Evolutionary conservation across 139 green algal genomes (phyloP).

Genomic region (Closterium sp.): DNA sequence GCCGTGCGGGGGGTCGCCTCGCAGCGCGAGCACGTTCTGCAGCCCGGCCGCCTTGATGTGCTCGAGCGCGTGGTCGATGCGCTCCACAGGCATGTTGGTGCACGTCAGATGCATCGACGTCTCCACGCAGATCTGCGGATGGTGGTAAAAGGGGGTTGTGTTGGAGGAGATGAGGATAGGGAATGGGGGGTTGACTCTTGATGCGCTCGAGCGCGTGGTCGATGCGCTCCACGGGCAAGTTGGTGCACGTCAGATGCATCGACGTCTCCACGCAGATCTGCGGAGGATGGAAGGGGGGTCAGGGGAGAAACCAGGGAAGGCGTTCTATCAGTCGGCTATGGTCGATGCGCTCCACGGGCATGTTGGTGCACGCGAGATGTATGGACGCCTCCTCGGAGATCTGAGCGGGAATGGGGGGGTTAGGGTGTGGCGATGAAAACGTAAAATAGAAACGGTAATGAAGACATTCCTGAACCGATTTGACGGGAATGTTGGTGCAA

Average conservation of each 20-base stretch:
- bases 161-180: too few species aligned
- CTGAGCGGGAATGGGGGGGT: slow-evolving; percentile 54
- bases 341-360: slow-evolving; percentile 61
- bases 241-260: slow-evolving; percentile 99
- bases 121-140: slow-evolving; percentile 91
- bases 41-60: slow-evolving; percentile 82
- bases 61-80: slow-evolving; percentile 80
- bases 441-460: background rate
- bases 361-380: slow-evolving; percentile 99
- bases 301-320: too few species aligned
- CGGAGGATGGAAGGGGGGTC: too few species aligned
- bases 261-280: slow-evolving; percentile 92
- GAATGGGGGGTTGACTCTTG: too few species aligned
- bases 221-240: slow-evolving; percentile 90
- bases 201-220: slow-evolving; percentile 74
- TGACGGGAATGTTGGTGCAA: background rate
- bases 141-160: too few species aligned
- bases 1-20: slow-evolving; percentile 91
- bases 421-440: background rate
- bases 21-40: slow-evolving; percentile 91
- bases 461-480: background rate
- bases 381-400: slow-evolving; percentile 96
- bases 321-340: too few species aligned
- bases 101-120: slow-evolving; percentile 99
- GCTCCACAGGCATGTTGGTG: slow-evolving; percentile 95